Evolutionary conservation across 768 basidiomycete species (phyloP).

Genomic region (Lentinula edodes): DNA sequence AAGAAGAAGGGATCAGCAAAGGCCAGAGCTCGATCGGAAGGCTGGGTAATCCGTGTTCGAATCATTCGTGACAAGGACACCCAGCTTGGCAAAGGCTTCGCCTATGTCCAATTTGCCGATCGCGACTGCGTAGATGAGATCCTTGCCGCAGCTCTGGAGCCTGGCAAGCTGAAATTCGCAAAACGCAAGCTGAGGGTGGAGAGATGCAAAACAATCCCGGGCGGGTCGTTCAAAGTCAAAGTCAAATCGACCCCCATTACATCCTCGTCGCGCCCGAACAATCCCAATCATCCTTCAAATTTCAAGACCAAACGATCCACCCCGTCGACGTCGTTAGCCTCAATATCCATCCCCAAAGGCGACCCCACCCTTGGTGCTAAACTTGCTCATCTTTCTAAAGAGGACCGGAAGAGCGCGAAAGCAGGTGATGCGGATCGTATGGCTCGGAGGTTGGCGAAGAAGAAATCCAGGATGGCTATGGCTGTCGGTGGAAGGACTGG

Average conservation of each 20-base stretch:
- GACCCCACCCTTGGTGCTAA: constrained; percentile 78
- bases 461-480: constrained; percentile 63
- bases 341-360: constrained; percentile 56
- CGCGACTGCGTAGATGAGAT: constrained; percentile 90
- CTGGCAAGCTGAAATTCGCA: constrained; percentile 78
- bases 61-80: constrained; percentile 88
- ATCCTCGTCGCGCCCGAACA: background rate
- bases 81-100: constrained; percentile 93
- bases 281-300: background rate
- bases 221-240: constrained; percentile 19
- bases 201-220: constrained; percentile 73
- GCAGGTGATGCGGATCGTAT: constrained; percentile 73
- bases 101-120: constrained; percentile 85
- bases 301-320: constrained; percentile 4
- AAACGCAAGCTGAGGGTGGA: constrained; percentile 91
- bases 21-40: constrained; percentile 19
- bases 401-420: constrained; percentile 82
- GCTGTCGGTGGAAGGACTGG: constrained; percentile 17
- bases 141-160: constrained; percentile 58
- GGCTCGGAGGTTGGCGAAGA: constrained; percentile 84
- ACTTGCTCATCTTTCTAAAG: constrained; percentile 73
- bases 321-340: constrained; percentile 14
- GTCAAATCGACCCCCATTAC: constrained; percentile 13
- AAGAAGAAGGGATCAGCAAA: constrained; percentile 14
- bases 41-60: constrained; percentile 82